Conservation (phyloP, 495 filamentous ascomycete genomes). For the Tricharina praecox region DNA sequence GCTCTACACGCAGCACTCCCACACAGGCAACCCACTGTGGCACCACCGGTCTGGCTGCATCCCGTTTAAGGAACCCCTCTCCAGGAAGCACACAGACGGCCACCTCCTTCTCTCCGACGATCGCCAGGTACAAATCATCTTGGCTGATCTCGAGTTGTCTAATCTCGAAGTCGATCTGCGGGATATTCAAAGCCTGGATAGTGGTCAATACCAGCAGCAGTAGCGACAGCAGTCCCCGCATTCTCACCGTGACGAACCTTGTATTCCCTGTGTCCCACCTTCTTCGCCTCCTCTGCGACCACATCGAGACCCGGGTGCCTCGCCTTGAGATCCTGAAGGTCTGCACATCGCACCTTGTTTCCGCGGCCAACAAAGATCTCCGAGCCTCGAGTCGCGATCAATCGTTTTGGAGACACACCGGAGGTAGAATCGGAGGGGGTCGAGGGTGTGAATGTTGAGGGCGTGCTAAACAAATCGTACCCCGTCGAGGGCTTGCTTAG, state of each 20-base stretch:
- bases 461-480: slow-evolving; percentile 24
- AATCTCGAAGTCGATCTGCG: slow-evolving; percentile 23
- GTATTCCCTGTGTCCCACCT: slow-evolving; percentile 21
- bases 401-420: slow-evolving; percentile 9
- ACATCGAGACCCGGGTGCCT: slow-evolving; percentile 9
- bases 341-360: slow-evolving; percentile 22
- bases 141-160: slow-evolving; percentile 22
- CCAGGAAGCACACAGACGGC: slow-evolving; percentile 23
- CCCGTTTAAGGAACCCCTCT: slow-evolving; percentile 17
- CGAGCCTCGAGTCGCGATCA: slow-evolving; percentile 20
- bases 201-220: background rate
- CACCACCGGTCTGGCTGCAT: slow-evolving; percentile 14
- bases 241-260: slow-evolving; percentile 18
- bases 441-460: background rate
- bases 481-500: slow-evolving; percentile 20
- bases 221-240: background rate
- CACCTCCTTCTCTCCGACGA: slow-evolving; percentile 22
- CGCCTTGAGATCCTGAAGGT: slow-evolving; percentile 24
- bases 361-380: slow-evolving; percentile 24
- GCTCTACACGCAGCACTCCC: too few relatives aligned
- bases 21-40: slow-evolving; percentile 14
- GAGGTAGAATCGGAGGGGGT: slow-evolving; percentile 1
- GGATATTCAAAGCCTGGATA: slow-evolving; percentile 17
- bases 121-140: slow-evolving; percentile 24
- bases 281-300: slow-evolving; percentile 7